Percentiles rank a stretch among this genome's conserved stretches.
These are phyloP conservation scores for Histomonas meleagridis DNA, from an alignment of 208 protist species.

Conservation along the genomic window DNA sequence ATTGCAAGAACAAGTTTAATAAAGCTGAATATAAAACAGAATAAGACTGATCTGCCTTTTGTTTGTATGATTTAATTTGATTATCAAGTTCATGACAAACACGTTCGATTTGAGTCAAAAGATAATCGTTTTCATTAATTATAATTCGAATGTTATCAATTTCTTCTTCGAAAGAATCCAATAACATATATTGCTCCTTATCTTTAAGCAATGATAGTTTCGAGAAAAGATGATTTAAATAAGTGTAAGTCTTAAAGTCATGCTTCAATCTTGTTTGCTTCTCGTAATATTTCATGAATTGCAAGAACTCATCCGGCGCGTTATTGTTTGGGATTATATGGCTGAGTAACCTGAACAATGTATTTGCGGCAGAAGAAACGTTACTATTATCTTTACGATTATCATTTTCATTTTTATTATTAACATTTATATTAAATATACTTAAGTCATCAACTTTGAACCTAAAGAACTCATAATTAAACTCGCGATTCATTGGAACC, in stretches of 20 bases:
- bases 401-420: neutral
- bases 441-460: neutral
- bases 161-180: neutral
- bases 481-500: neutral
- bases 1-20: neutral
- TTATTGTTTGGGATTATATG: neutral
- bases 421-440: too few relatives aligned
- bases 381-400: too few relatives aligned
- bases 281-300: neutral
- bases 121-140: neutral
- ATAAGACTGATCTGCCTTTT: neutral
- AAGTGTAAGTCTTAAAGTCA: constrained; percentile 4
- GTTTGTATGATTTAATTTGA: neutral
- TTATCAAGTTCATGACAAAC: neutral
- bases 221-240: neutral
- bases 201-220: neutral
- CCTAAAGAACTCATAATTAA: neutral
- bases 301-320: neutral
- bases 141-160: neutral
- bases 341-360: neutral
- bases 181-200: neutral
- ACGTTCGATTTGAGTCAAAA: neutral
- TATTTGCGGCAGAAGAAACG: neutral
- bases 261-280: neutral
- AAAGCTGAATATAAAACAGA: neutral